Conservation (phyloP, 768 basidiomycete species). For the Filobasidium floriforme region DNA sequence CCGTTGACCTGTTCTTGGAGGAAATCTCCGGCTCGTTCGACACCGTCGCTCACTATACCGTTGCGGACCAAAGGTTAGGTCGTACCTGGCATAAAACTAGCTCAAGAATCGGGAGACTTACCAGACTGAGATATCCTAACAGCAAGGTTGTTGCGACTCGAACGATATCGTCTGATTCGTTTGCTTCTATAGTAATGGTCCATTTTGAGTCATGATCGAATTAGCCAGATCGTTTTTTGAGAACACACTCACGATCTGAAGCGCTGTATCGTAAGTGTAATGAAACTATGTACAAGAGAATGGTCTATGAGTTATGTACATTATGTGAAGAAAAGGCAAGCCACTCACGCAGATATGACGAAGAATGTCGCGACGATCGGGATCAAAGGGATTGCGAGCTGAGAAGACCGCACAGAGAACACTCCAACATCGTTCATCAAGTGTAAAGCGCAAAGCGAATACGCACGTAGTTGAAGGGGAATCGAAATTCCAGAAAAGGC, state of each 20-base stretch:
- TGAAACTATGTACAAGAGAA: not conserved
- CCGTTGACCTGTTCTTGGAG: not conserved
- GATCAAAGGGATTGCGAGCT: not conserved
- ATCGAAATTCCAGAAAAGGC: slow-evolving; percentile 30
- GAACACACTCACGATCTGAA: not conserved
- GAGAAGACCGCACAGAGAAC: not conserved
- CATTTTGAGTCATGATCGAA: no score
- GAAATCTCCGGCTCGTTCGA: slow-evolving; percentile 9
- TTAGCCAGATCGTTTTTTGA: no score
- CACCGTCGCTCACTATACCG: slow-evolving; percentile 3
- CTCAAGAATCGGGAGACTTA: not conserved
- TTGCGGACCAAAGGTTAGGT: not conserved
- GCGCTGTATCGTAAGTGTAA: not conserved
- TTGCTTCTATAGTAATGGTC: not conserved
- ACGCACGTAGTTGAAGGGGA: slow-evolving; percentile 37
- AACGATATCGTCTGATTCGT: not conserved
- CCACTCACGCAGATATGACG: slow-evolving; percentile 1
- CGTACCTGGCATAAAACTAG: not conserved
- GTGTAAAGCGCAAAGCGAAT: slow-evolving; percentile 10
- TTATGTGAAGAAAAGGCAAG: no score
- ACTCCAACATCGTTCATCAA: not conserved
- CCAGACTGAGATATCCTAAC: not conserved
- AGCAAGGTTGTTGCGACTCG: not conserved
- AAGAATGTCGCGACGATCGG: not conserved
- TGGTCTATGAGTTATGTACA: no score